Evolutionary conservation across 2,329 filamentous ascomycete genomes (phyloP).

Genomic region (Penicillium sp.): DNA sequence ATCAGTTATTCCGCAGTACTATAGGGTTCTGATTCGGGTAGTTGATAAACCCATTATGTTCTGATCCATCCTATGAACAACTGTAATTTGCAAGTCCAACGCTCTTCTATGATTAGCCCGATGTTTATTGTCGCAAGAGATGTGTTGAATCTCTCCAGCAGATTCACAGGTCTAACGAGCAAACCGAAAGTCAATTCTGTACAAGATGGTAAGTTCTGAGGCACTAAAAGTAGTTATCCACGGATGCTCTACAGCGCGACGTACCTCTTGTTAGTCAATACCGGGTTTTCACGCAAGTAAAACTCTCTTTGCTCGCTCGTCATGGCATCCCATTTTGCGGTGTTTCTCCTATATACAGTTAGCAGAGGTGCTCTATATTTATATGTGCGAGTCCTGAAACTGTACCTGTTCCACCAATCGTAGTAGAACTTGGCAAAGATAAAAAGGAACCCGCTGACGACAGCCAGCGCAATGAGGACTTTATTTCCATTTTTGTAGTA

Average conservation of each 20-base stretch:
- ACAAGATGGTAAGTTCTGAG: background rate
- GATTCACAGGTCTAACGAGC: conserved; percentile 8
- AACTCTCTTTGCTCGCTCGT: conserved; percentile 25
- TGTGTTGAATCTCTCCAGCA: background rate
- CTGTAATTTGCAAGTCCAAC: no score
- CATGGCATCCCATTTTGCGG: conserved; percentile 39
- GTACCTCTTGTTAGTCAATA: conserved; percentile 30
- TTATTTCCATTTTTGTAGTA: background rate
- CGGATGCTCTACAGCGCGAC: background rate
- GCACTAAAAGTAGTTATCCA: background rate
- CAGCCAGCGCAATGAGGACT: background rate
- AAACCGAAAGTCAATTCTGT: conserved; percentile 34
- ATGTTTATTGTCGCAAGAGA: background rate
- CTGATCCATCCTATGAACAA: background rate
- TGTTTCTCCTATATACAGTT: conserved; percentile 48
- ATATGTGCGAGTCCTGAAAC: background rate
- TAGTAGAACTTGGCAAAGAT: background rate
- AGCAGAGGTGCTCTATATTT: background rate
- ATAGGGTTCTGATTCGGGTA: background rate
- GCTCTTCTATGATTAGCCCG: background rate
- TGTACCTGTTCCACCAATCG: background rate
- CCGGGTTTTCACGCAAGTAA: conserved; percentile 30
- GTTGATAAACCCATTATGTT: background rate
- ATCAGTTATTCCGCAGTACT: no score
- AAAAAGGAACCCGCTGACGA: background rate